A percentile compares a stretch with the other conserved stretches of the same genome.
Conservation (phyloP, 768 basidiomycete species). For the Leccinum barrowsii region DNA sequence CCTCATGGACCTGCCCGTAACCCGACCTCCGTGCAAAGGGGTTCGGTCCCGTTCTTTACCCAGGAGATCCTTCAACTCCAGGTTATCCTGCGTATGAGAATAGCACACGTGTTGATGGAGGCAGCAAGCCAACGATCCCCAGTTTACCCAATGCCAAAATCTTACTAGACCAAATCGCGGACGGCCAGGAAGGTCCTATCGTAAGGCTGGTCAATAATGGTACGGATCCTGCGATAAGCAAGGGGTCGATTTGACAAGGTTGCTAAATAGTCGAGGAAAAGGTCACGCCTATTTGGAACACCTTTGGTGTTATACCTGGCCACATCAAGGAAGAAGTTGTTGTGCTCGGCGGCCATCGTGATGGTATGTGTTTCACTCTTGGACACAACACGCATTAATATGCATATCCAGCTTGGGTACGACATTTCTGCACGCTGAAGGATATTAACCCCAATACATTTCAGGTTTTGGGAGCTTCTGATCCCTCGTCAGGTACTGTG, state of each 20-base stretch:
- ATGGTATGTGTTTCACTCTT: constrained; percentile 49
- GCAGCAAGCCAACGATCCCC: constrained; percentile 71
- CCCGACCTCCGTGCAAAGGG: constrained; percentile 80
- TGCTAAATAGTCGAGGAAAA: constrained; percentile 60
- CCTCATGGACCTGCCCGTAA: constrained; percentile 88
- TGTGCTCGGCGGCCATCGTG: constrained; percentile 84
- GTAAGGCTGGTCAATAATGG: constrained; percentile 57
- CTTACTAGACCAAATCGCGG: constrained; percentile 48
- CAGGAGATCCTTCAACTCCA: constrained; percentile 84
- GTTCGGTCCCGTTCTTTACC: constrained; percentile 79
- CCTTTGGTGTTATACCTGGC: constrained; percentile 81
- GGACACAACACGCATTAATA: constrained; percentile 5
- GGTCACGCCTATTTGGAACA: constrained; percentile 91
- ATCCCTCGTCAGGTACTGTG: constrained; percentile 56
- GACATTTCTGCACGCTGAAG: not conserved
- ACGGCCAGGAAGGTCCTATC: constrained; percentile 34
- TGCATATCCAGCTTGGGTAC: constrained; percentile 23
- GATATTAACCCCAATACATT: constrained; percentile 1
- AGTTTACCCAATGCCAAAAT: constrained; percentile 83
- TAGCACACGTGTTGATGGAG: constrained; percentile 56
- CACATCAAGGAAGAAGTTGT: constrained; percentile 83
- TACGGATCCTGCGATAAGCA: constrained; percentile 19
- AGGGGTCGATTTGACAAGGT: not conserved
- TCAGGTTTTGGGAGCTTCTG: constrained; percentile 49
- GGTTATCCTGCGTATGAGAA: constrained; percentile 85